Evolutionary conservation across 495 filamentous ascomycete genomes (phyloP).

Genomic region (Xylaria telfairii): DNA sequence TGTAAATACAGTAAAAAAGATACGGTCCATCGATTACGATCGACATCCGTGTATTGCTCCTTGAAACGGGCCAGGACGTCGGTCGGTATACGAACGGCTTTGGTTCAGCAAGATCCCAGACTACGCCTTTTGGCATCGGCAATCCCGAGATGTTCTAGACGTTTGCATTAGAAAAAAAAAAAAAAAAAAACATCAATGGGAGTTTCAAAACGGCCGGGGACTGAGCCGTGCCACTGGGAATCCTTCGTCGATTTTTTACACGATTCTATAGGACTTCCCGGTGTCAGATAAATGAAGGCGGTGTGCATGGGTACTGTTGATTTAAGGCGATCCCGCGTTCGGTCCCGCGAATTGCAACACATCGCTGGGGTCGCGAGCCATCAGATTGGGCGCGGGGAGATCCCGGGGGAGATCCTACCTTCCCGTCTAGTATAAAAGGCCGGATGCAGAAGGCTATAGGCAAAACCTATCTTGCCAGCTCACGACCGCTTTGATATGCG

Average conservation of each 20-base stretch:
- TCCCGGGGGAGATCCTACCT: conserved; percentile 7
- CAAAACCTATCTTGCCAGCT: neutral
- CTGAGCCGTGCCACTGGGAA: neutral
- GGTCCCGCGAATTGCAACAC: neutral
- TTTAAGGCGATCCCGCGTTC: neutral
- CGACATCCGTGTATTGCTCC: neutral
- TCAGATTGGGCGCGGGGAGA: neutral
- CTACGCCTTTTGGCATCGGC: neutral
- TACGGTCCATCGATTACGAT: neutral
- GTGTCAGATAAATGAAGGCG: neutral
- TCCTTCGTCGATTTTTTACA: neutral
- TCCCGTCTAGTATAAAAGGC: neutral
- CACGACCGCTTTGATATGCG: neutral
- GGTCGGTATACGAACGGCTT: neutral
- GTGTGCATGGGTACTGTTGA: neutral
- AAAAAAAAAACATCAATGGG: neutral
- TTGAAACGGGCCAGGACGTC: neutral
- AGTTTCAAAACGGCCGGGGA: conserved; percentile 5
- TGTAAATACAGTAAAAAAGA: neutral
- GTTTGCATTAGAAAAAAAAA: too few relatives aligned
- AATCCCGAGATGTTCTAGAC: neutral
- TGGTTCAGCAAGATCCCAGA: neutral
- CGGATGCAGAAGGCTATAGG: neutral
- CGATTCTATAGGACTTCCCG: neutral
- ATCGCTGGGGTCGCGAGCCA: neutral